phyloP scores from a whole-genome alignment of 2,329 filamentous ascomycete genomes.

The Diaporthe vaccinii region DNA sequence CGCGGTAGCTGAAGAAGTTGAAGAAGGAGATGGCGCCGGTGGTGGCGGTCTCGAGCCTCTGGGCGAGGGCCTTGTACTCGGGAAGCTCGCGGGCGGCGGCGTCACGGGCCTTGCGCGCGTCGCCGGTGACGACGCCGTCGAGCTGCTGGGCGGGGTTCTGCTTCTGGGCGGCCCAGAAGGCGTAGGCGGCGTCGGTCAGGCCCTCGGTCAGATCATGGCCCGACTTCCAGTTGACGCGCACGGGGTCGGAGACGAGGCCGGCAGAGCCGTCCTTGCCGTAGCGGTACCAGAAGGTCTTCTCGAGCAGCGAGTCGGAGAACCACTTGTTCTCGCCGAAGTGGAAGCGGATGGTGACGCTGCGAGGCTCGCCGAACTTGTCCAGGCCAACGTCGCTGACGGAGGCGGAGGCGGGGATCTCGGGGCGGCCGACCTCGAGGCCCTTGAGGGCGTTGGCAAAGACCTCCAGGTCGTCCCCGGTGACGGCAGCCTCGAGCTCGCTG shows the following conservation, averaged over 20 bases:
- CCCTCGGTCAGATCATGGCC: slow-evolving; percentile 75
- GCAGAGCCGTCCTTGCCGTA: slow-evolving; percentile 60
- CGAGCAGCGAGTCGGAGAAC: slow-evolving; percentile 71
- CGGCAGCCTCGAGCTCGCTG: slow-evolving; percentile 73
- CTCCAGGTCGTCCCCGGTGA: slow-evolving; percentile 70
- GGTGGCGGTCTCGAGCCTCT: slow-evolving; percentile 59
- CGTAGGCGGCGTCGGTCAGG: slow-evolving; percentile 70
- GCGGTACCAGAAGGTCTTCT: slow-evolving; percentile 78
- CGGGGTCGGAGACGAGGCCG: slow-evolving; percentile 73
- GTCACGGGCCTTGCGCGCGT: slow-evolving; percentile 41
- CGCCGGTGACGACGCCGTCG: slow-evolving; percentile 37
- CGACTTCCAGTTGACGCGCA: slow-evolving; percentile 76
- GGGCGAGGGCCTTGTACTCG: slow-evolving; percentile 66
- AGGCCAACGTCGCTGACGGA: slow-evolving; percentile 50
- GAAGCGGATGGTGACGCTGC: slow-evolving; percentile 69
- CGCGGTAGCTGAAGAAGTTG: slow-evolving; percentile 77
- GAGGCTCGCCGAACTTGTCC: slow-evolving; percentile 67
- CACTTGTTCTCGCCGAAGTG: slow-evolving; percentile 72
- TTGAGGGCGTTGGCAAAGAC: slow-evolving; percentile 70
- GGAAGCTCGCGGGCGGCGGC: slow-evolving; percentile 52
- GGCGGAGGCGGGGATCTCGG: slow-evolving; percentile 54
- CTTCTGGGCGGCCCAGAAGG: slow-evolving; percentile 69
- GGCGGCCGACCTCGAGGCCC: slow-evolving; percentile 63
- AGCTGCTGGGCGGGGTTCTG: slow-evolving; percentile 47
- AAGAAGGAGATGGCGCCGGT: slow-evolving; percentile 71